Conservation (phyloP, 441 rosid genomes). For the Populus trichocarpa region DNA sequence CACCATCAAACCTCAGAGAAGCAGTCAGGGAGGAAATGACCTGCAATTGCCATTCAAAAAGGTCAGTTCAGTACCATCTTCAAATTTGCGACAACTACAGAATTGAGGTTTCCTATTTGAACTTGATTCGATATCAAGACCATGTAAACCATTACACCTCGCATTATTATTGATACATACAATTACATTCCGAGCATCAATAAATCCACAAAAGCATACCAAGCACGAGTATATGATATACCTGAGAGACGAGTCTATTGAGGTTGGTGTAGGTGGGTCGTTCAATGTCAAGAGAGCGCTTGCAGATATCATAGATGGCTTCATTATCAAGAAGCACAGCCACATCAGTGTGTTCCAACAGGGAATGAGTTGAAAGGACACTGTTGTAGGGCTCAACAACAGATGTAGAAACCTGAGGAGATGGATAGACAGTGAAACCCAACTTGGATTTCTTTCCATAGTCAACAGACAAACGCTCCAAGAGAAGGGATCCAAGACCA, state of each 20-base stretch:
- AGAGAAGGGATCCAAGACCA: conserved; percentile 45
- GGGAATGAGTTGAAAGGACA: conserved; percentile 49
- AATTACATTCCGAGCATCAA: neutral
- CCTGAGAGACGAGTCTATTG: conserved; percentile 89
- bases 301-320: conserved; percentile 87
- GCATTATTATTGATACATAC: neutral
- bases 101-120: too few species aligned
- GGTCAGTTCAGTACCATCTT: neutral
- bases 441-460: conserved; percentile 56
- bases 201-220: neutral
- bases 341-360: conserved; percentile 51
- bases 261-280: conserved; percentile 86
- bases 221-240: neutral
- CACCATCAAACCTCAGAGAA: conserved; percentile 86
- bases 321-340: conserved; percentile 84
- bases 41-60: conserved; percentile 24
- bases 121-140: too few species aligned
- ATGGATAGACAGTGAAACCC: conserved; percentile 48
- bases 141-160: too few species aligned
- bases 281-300: conserved; percentile 82
- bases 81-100: neutral
- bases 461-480: conserved; percentile 56
- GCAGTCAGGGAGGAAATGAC: conserved; percentile 87
- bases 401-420: conserved; percentile 46
- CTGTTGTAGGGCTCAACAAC: conserved; percentile 53